Base-by-base conservation (phyloP, 805 yeast species). In the Nakazawaea wickerhamii region DNA sequence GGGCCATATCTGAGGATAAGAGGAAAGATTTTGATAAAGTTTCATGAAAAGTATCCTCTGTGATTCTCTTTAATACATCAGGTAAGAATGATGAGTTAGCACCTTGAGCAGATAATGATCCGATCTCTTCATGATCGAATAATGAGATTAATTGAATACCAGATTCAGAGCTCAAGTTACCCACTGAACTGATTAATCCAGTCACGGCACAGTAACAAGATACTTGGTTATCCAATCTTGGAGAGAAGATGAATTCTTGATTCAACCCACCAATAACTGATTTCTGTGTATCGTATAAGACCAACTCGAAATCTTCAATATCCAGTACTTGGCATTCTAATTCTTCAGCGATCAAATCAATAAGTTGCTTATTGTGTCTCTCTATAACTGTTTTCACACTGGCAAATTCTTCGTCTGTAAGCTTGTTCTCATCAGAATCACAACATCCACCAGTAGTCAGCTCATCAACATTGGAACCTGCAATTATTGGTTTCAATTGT, bases 121-220 rank as follows among this genome's bases (percentile, higher is more conserved):
- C 99, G 51, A 91, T 74, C 61, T 91, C 99, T 63, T 91, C 99
- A 61, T 93, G 98, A 60, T 91, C 99, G 60, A 93, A 91, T 46
- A 90, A 68, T 0, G 96, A 81, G 42, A 89, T 71, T 57, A 90
- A 60, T 55, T 84, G 80, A 32, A 88, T 79, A 34, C 86, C 83
- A 2, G 65, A 48, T 44, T 78, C 82, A 1, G 62, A 52, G 1
- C 58, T 63, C 32, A 83, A 59, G 15, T 58, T 54, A 10, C 64
- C 58, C 2, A 55, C 26, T 0, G 75, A 63, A 44, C 73, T 74
- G 31, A 85, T 64, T 38, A 91, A 65, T 5, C 87, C 97, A 46
- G 71, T 74, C 31, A 81, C 65, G 2, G 96, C 85, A 40, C 90
- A 74, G 66, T 69, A 91, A 53, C 97, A 87, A 7, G 96, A 84